Evolutionary conservation across 2,329 filamentous ascomycete species (phyloP).

Genomic region (Xylariaceae sp.): DNA sequence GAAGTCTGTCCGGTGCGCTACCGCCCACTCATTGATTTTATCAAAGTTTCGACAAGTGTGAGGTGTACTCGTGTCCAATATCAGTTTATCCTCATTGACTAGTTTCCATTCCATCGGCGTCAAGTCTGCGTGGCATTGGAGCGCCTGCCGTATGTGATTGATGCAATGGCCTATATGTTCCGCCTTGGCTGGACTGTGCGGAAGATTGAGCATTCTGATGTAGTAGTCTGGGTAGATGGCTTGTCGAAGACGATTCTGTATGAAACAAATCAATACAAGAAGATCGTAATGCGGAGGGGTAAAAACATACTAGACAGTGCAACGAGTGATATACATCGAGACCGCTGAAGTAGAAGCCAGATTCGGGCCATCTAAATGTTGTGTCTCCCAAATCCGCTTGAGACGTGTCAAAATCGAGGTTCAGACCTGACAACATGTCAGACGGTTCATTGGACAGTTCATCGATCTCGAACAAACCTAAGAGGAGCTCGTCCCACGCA

Average conservation of each 20-base stretch:
- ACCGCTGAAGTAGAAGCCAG: conserved; percentile 10
- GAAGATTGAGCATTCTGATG: not conserved
- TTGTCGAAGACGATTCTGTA: conserved; percentile 11
- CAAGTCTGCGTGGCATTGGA: conserved; percentile 12
- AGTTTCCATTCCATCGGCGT: conserved; percentile 13
- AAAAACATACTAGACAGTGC: conserved; percentile 6
- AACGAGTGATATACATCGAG: conserved; percentile 12
- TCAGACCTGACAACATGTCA: conserved; percentile 2
- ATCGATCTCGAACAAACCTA: not conserved
- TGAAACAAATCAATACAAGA: not conserved
- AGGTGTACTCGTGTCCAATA: conserved; percentile 5
- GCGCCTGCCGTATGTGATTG: conserved; percentile 10
- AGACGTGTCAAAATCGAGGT: conserved; percentile 2
- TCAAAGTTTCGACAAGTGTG: conserved; percentile 13
- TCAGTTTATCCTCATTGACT: conserved; percentile 1
- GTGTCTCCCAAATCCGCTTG: conserved; percentile 1
- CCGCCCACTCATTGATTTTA: conserved; percentile 10
- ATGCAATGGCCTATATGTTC: conserved; percentile 13
- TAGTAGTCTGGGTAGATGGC: conserved; percentile 11
- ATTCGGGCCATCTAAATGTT: conserved; percentile 10
- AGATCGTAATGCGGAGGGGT: not conserved
- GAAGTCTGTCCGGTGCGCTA: not conserved
- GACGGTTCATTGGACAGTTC: not conserved
- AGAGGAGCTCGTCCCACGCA: conserved; percentile 5
- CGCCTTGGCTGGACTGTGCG: conserved; percentile 2